phyloP scores from a whole-genome alignment of 768 basidiomycete species.

The Lactarius deliciosus region DNA sequence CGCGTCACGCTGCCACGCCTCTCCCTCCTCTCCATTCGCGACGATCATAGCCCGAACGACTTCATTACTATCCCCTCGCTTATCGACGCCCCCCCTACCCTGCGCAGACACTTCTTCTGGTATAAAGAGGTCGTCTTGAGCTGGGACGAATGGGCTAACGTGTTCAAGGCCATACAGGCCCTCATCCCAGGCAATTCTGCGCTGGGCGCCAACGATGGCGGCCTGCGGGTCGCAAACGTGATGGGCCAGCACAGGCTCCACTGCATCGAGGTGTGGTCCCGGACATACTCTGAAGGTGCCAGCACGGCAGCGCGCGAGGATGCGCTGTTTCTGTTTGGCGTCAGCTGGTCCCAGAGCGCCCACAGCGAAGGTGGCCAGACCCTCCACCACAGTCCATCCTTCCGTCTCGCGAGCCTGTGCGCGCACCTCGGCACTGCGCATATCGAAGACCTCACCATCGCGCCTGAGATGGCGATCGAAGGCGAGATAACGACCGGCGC shows the following conservation, averaged over 20 bases:
- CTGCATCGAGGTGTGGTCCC: not conserved
- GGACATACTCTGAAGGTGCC: not conserved
- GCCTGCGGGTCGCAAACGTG: not conserved
- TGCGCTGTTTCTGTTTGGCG: conserved; percentile 10
- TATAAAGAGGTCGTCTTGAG: not conserved
- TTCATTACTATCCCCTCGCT: conserved; percentile 2
- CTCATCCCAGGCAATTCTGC: conserved; percentile 15
- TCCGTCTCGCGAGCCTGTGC: conserved; percentile 15
- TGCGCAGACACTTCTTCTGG: conserved; percentile 23
- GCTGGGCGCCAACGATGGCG: not conserved
- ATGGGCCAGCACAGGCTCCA: not conserved
- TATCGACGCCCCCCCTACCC: conserved; percentile 14
- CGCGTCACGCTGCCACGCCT: conserved; percentile 13
- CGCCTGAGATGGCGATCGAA: not conserved
- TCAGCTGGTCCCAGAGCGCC: conserved; percentile 8
- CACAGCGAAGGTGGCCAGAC: too few species aligned
- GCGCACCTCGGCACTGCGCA: not conserved
- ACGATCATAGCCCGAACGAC: not conserved
- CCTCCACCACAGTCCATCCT: conserved; percentile 2
- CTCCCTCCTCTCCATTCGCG: conserved; percentile 9
- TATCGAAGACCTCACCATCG: not conserved
- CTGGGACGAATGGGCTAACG: conserved; percentile 4
- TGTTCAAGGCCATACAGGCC: not conserved
- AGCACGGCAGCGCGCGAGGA: not conserved
- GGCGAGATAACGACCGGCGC: too few species aligned